Base-by-base conservation (phyloP, 305 asterid genomes). In the Fraxinus ornus region DNA sequence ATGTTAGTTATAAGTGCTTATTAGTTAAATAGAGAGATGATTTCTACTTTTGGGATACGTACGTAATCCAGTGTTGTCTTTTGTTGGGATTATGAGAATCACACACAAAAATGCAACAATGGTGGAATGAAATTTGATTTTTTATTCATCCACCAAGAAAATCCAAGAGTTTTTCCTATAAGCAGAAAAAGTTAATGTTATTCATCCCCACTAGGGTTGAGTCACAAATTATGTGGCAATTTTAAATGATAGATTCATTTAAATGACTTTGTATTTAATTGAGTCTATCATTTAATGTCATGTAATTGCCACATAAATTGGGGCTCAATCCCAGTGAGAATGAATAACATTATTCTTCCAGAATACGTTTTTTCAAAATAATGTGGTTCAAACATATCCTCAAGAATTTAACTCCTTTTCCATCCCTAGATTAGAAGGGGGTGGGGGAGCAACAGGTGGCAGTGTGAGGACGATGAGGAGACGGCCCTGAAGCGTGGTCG, bases 21-120 rank as follows among this genome's bases (percentile, higher is more conserved):
- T 10, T 72, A 26, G 84, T 41, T 76, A 24, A 79, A 74, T 8
- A 55, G 33, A 78, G 5, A 64, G 77, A 88, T 82, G 39, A 85
- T 86, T 26, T 86, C 89, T 86, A 89, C 89, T 85, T 66, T 62
- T 22, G 77, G 84, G 84, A 85, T 88, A 86, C 80, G 88, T 24
- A 60, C 47, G 85, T 73, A 86, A 87, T 85, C 86, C 75, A 12
- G 49, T 80, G 32, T 15, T 78, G 84, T 81, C 78, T 7, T 57
- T 55, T 73, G 81, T 82, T 78, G 88, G 87, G 90, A 89, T 87
- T 81, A 79, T 17, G 84, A 77, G 86, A 79, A 85, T 87, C 83
- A 44, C 79, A 75, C 30, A 75, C 64, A 24, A 39, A 32, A 36
- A 4, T 32, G 55, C 72, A 64, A 62, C 41, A 77, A 36, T 81